Base-by-base conservation (phyloP, 2,329 filamentous ascomycete genomes). In the Madurella mycetomatis region DNA sequence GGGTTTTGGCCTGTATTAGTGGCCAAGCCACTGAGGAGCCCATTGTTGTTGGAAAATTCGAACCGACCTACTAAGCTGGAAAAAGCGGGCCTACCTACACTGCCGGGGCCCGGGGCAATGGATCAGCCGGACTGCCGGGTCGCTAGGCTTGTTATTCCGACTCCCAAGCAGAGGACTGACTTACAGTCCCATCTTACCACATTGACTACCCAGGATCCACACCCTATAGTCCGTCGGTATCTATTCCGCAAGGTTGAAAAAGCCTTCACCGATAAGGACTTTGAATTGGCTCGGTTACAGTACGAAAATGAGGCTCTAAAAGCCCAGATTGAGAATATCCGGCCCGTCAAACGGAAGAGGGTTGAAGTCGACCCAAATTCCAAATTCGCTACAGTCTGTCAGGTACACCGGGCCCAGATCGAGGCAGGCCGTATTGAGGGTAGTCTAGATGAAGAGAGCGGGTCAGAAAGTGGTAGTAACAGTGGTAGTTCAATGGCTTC, bases 361-460 rank as follows among this genome's bases (percentile, higher is more conserved):
- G 42, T 5, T 19, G 8, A 31, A 44, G 8, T 30, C 5, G 25
- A 31, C 1, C n/a, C 25, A 19, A 44, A 44, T 44, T 44, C 4
- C n/a, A 31, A 31, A 11, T n/a, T 44, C 25, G 25, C 25, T 25
- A 15, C n/a, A 44, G 31, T 41, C 31, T 31, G 40, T 25, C 16
- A 51, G 8, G 45, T 46, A 41, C 49, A 46, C 37, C 32, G 41
- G 32, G 49, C 49, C 15, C 42, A 51, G 15, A 47, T 51, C 18
- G 19, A 46, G 13, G 49, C 42, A 1, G 49, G 49, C 42, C 49
- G 42, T 41, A 47, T 41, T 18, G 49, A 51, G 13, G 37, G 18
- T 9, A 13, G 32, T 41, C 9, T 41, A 47, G 49, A 17, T 46
- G 37, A 51, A 51, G 49, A 51, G 49, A 51, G 49, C 42, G 49